Conservation (phyloP, 2,329 filamentous ascomycete genomes). For the Arthroderma sp. region DNA sequence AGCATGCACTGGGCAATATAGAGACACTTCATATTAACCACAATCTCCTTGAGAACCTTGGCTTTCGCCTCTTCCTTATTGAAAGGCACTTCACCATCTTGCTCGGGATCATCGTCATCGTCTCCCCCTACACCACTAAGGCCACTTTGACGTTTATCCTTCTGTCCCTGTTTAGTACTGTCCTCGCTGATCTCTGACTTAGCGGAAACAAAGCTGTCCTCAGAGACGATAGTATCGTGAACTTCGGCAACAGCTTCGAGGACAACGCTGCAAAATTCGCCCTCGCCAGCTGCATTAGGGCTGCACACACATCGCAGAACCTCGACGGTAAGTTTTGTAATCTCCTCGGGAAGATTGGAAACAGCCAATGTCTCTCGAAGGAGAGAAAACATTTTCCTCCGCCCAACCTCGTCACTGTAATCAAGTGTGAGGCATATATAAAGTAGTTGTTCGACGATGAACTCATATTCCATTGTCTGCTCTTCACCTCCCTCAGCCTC, state of each 20-base stretch:
- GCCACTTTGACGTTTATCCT: constrained; percentile 26
- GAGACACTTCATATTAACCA: constrained; percentile 97
- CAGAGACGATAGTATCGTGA: constrained; percentile 71
- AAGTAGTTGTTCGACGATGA: constrained; percentile 87
- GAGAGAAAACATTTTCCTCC: constrained; percentile 89
- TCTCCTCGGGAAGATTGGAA: constrained; percentile 79
- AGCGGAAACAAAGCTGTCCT: constrained; percentile 89
- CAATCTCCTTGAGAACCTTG: constrained; percentile 61
- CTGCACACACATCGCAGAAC: constrained; percentile 75
- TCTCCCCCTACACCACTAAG: constrained; percentile 33
- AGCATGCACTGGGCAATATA: constrained; percentile 97
- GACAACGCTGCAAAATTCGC: constrained; percentile 44
- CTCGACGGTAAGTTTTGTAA: constrained; percentile 76
- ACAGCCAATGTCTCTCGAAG: constrained; percentile 75
- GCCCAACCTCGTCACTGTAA: constrained; percentile 93
- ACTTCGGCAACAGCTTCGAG: constrained; percentile 93
- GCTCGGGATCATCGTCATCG: constrained; percentile 49
- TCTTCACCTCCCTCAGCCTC: constrained; percentile 59
- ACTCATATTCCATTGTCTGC: constrained; percentile 80
- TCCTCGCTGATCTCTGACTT: constrained; percentile 68
- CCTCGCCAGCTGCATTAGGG: constrained; percentile 37
- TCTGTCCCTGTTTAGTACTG: constrained; percentile 36
- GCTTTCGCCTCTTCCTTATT: constrained; percentile 55
- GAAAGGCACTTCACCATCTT: constrained; percentile 38
- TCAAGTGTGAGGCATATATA: constrained; percentile 86